phyloP scores from a whole-genome alignment of 352 stramenopile genomes.

The Globisporangium solare region DNA sequence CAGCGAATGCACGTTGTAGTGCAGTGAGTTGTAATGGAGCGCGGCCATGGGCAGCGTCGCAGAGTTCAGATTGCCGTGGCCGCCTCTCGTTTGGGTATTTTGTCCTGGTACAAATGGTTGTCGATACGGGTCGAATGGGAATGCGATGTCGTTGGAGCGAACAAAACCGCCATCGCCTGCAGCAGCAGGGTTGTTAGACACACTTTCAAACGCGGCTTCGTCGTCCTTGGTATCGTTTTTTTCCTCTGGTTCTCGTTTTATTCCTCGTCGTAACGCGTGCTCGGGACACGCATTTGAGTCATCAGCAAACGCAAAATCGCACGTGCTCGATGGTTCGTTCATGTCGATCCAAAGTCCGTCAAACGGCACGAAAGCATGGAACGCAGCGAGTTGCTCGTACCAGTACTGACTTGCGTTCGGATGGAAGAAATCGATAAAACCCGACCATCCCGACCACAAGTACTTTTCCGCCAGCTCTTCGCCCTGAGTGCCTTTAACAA shows the following conservation, averaged over 20 bases:
- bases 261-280: background rate
- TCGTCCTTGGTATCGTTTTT: background rate
- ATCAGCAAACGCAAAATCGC: constrained; percentile 37
- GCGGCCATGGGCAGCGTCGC: constrained; percentile 72
- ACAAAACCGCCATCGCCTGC: constrained; percentile 33
- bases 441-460: constrained; percentile 55
- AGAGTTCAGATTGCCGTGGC: constrained; percentile 71
- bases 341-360: constrained; percentile 85
- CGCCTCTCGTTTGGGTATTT: constrained; percentile 24
- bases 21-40: constrained; percentile 58
- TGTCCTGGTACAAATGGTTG: constrained; percentile 73
- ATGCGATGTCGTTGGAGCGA: constrained; percentile 61
- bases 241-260: too few relatives aligned
- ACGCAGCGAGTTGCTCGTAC: constrained; percentile 52
- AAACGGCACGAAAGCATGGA: constrained; percentile 59
- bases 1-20: constrained; percentile 87
- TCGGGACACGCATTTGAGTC: constrained; percentile 30
- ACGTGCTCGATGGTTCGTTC: constrained; percentile 76
- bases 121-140: constrained; percentile 78
- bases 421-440: constrained; percentile 86
- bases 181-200: background rate
- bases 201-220: constrained; percentile 5
- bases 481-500: constrained; percentile 70
- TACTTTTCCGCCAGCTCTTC: constrained; percentile 63
- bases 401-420: constrained; percentile 67